Evolutionary conservation across 805 yeast genomes (phyloP).

Genomic region (Myxozyma neglecta): DNA sequence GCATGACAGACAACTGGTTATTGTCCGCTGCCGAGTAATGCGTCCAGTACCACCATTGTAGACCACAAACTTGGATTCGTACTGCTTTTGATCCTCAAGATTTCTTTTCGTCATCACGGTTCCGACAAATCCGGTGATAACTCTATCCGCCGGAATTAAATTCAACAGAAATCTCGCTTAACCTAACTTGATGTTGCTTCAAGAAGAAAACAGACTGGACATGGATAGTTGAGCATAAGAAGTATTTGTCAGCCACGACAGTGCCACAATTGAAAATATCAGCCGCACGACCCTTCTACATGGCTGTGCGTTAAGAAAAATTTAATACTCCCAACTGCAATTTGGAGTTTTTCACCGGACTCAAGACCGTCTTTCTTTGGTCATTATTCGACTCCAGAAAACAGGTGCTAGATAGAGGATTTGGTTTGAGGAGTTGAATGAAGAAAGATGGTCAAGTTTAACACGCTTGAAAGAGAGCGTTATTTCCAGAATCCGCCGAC

Average conservation of each 20-base stretch:
- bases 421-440: not conserved
- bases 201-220: not conserved
- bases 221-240: not conserved
- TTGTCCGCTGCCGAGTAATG: constrained; percentile 21
- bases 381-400: not conserved
- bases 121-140: too few relatives aligned
- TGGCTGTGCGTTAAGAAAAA: constrained; percentile 6
- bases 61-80: constrained; percentile 15
- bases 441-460: constrained; percentile 46
- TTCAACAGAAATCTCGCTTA: not conserved
- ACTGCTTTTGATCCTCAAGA: not conserved
- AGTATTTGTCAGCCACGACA: not conserved
- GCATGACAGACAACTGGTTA: constrained; percentile 25
- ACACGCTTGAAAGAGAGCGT: constrained; percentile 83
- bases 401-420: not conserved
- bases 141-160: not conserved
- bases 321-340: constrained; percentile 5
- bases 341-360: not conserved
- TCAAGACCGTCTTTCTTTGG: not conserved
- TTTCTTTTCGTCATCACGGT: constrained; percentile 4
- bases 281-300: not conserved
- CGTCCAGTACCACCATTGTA: constrained; percentile 14
- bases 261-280: not conserved
- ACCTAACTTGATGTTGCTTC: not conserved
- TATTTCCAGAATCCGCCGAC: constrained; percentile 87